These are phyloP conservation scores for Rhizoclosmatium globosum DNA, from an alignment of 192 early-diverging fungal genomes.

Conservation along the genomic window DNA sequence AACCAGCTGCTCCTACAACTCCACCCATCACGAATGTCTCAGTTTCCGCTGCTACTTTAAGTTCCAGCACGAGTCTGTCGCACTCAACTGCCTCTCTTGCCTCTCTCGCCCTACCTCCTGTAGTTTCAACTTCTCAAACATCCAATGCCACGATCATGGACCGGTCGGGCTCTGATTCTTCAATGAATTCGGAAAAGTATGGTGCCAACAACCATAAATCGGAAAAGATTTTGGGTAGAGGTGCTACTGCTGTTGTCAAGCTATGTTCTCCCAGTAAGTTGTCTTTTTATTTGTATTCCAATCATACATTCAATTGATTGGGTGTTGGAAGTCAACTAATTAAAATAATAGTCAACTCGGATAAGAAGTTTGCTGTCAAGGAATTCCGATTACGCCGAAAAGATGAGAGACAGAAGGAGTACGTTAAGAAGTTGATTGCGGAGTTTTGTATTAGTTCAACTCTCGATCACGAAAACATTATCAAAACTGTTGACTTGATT, in stretches of 20 bases:
- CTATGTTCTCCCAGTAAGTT: conserved; percentile 66
- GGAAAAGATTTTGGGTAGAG: conserved; percentile 76
- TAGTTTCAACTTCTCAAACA: neutral
- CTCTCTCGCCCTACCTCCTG: conserved; percentile 16
- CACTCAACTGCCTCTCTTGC: conserved; percentile 7
- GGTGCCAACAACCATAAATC: conserved; percentile 71
- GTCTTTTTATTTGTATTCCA: neutral
- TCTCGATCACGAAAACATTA: conserved; percentile 88
- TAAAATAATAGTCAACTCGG: conserved; percentile 43
- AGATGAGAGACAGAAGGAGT: conserved; percentile 74
- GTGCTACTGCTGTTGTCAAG: conserved; percentile 91
- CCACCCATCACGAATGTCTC: neutral
- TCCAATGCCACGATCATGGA: conserved; percentile 54
- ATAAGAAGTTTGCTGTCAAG: conserved; percentile 85
- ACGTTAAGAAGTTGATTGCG: conserved; percentile 92
- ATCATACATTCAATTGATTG: neutral
- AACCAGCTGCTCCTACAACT: neutral
- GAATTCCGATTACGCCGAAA: conserved; percentile 20
- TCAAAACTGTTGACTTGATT: conserved; percentile 92
- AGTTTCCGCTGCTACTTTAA: neutral
- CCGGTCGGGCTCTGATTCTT: conserved; percentile 51
- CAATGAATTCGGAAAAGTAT: conserved; percentile 76
- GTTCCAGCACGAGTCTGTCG: neutral
- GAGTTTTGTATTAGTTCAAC: conserved; percentile 96
- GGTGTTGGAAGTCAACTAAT: neutral